phyloP scores from a whole-genome alignment of 371 early-diverging fungal genomes.

The Mucor circinelloides region DNA sequence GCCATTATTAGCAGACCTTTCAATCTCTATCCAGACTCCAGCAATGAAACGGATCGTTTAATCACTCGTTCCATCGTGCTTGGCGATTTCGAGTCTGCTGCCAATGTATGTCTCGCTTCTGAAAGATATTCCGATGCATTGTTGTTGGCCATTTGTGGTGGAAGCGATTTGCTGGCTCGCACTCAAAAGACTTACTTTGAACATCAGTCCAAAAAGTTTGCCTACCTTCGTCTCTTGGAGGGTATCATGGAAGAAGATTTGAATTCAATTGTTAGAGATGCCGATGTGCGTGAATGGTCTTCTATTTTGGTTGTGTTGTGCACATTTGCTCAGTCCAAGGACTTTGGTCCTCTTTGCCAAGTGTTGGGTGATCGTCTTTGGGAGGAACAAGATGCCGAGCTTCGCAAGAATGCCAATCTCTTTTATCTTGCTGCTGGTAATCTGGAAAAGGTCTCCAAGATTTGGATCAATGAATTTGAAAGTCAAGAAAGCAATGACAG shows the following conservation, averaged over 20 bases:
- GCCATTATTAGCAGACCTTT: constrained; percentile 17
- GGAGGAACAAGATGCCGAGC: constrained; percentile 32
- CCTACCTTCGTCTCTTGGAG: constrained; percentile 84
- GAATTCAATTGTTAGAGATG: constrained; percentile 78
- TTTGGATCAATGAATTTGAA: constrained; percentile 73
- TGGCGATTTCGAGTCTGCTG: constrained; percentile 93
- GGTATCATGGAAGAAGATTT: constrained; percentile 82
- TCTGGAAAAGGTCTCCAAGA: constrained; percentile 74
- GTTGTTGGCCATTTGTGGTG: constrained; percentile 87
- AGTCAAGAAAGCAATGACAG: constrained; percentile 32
- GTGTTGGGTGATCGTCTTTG: constrained; percentile 72
- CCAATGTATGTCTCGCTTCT: constrained; percentile 79
- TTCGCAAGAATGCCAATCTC: constrained; percentile 60
- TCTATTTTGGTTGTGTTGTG: constrained; percentile 89
- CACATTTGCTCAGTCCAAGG: constrained; percentile 84
- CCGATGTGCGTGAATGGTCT: constrained; percentile 87
- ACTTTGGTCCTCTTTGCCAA: constrained; percentile 72
- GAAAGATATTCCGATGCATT: constrained; percentile 91
- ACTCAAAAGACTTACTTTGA: constrained; percentile 90
- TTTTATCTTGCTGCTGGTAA: constrained; percentile 91
- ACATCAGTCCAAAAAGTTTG: constrained; percentile 47
- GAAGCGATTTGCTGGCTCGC: constrained; percentile 77
- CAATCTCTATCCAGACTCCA: constrained; percentile 57
- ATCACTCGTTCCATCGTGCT: constrained; percentile 84
- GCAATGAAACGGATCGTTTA: constrained; percentile 58